Evolutionary conservation across 768 basidiomycete species (phyloP).

Genomic region (Agaricus subrufescens): DNA sequence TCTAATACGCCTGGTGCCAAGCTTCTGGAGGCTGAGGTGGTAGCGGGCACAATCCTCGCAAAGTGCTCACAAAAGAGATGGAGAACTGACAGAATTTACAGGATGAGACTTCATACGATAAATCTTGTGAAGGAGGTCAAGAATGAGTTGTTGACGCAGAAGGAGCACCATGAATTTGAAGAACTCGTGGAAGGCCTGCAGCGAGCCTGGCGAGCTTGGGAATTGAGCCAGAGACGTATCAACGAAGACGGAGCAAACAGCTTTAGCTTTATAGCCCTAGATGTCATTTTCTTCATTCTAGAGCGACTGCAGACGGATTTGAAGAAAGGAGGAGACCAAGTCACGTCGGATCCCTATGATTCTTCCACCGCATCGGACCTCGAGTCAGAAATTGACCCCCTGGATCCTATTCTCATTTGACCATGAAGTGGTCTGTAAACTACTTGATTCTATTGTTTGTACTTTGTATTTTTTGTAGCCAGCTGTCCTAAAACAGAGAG

Average conservation of each 20-base stretch:
- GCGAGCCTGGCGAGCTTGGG: constrained; percentile 65
- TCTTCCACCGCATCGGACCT: neutral
- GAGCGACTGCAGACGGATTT: constrained; percentile 24
- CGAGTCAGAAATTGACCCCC: neutral
- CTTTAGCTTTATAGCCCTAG: constrained; percentile 64
- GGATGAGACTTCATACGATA: constrained; percentile 56
- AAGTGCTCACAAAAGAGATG: constrained; percentile 60
- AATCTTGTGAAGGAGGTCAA: constrained; percentile 46
- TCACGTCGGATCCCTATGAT: neutral
- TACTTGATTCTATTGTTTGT: too few relatives aligned
- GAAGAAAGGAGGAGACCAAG: neutral
- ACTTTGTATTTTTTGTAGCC: too few relatives aligned
- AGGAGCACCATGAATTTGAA: constrained; percentile 19
- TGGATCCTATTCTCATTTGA: neutral
- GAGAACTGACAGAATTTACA: constrained; percentile 52
- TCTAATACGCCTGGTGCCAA: constrained; percentile 49
- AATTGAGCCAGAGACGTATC: constrained; percentile 32
- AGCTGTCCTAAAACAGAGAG: too few relatives aligned
- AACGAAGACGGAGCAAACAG: constrained; percentile 51
- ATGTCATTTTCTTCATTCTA: constrained; percentile 54
- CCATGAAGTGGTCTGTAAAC: neutral
- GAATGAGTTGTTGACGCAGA: constrained; percentile 18
- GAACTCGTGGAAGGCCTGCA: constrained; percentile 37
- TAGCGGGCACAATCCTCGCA: constrained; percentile 69
- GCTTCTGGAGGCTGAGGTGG: constrained; percentile 69